Conservation (phyloP, 2,329 filamentous ascomycete genomes). For the Moelleriella libera region DNA sequence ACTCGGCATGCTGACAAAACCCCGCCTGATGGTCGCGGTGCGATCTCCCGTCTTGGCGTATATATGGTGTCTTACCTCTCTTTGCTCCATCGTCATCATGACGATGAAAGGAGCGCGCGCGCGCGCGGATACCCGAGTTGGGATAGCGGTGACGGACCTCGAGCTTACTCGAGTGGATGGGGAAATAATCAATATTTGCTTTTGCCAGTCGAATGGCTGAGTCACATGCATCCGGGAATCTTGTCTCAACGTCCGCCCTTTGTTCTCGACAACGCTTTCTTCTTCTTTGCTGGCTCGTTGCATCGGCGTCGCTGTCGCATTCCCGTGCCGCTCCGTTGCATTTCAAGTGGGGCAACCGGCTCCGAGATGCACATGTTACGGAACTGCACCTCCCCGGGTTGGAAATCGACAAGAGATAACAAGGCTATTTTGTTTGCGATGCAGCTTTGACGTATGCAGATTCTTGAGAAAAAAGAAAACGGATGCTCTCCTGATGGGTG, state of each 20-base stretch:
- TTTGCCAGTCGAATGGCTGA: not conserved
- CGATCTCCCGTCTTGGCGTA: not conserved
- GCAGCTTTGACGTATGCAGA: too few species aligned
- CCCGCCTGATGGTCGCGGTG: not conserved
- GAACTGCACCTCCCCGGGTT: not conserved
- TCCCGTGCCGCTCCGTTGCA: conserved; percentile 1
- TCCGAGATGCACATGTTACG: not conserved
- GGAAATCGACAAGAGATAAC: not conserved
- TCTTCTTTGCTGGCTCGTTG: not conserved
- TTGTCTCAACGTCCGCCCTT: not conserved
- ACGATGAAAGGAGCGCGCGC: too few species aligned
- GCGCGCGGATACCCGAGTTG: too few species aligned
- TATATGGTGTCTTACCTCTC: not conserved
- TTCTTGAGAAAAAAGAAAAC: too few species aligned
- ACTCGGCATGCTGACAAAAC: not conserved
- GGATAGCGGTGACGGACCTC: too few species aligned
- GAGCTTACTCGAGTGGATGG: too few species aligned
- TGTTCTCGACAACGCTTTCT: not conserved
- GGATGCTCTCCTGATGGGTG: too few species aligned
- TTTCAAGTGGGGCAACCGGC: conserved; percentile 3
- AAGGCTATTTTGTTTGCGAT: too few species aligned
- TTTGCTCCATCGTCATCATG: too few species aligned
- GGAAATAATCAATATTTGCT: too few species aligned
- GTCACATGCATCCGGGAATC: not conserved
- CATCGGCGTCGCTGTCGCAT: not conserved